Conservation (phyloP, 305 asterid genomes). For the Fraxinus sp. region DNA sequence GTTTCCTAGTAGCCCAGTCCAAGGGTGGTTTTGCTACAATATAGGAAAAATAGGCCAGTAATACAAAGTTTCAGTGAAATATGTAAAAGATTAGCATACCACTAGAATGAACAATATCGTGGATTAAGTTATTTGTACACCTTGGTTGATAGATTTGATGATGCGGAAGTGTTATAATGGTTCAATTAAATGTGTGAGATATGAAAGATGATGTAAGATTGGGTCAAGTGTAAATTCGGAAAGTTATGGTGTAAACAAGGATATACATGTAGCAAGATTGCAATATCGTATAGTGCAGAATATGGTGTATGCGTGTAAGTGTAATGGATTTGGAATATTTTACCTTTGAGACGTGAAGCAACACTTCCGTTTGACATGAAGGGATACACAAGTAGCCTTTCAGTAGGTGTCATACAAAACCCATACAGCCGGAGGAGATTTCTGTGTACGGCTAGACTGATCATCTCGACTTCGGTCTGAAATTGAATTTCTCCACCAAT, state of each 20-base stretch:
- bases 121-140: no score
- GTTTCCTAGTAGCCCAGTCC: conserved; percentile 81
- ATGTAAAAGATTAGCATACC: neutral
- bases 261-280: no score
- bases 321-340: neutral
- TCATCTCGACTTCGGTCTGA: conserved; percentile 91
- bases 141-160: no score
- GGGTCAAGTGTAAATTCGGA: no score
- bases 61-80: neutral
- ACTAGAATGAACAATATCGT: neutral
- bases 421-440: conserved; percentile 81
- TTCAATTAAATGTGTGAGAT: no score
- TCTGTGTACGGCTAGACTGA: conserved; percentile 89
- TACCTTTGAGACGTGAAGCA: conserved; percentile 89
- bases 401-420: conserved; percentile 66
- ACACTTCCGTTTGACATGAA: conserved; percentile 96
- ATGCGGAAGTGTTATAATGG: no score
- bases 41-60: neutral
- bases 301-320: no score
- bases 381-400: conserved; percentile 81
- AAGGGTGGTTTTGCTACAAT: conserved; percentile 67
- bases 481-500: conserved; percentile 78
- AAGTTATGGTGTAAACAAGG: no score
- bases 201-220: no score
- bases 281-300: neutral